These are phyloP conservation scores for Odontarrhena argentea DNA, from an alignment of 345 rosid genomes.

Conservation along the genomic window DNA sequence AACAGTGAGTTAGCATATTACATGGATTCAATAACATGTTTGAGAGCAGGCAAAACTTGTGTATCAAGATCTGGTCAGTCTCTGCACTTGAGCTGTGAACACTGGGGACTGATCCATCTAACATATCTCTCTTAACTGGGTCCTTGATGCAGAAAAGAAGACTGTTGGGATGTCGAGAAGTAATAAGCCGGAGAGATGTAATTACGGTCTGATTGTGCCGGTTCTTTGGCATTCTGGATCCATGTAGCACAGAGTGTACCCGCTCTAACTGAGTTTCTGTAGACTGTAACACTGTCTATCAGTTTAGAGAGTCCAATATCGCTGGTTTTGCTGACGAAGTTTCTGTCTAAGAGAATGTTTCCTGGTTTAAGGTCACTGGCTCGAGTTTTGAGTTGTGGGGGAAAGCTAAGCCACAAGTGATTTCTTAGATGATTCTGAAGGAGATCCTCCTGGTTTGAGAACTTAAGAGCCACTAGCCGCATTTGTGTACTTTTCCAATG, in stretches of 20 bases:
- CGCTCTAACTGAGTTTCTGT: constrained; percentile 64
- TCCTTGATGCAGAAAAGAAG: constrained; percentile 59
- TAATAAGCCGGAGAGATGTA: constrained; percentile 76
- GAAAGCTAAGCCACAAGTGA: constrained; percentile 81
- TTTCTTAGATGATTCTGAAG: constrained; percentile 75
- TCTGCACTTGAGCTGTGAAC: constrained; percentile 80
- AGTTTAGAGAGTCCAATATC: constrained; percentile 92
- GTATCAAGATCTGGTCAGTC: constrained; percentile 86
- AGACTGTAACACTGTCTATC: constrained; percentile 68
- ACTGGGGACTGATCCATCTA: constrained; percentile 62
- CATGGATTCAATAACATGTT: constrained; percentile 52
- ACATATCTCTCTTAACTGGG: constrained; percentile 59
- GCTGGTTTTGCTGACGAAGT: constrained; percentile 79
- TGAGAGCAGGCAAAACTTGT: constrained; percentile 74
- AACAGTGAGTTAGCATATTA: constrained; percentile 58
- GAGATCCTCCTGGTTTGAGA: constrained; percentile 63
- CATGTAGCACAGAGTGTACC: constrained; percentile 78
- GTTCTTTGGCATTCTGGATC: constrained; percentile 91
- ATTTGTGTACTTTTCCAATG: constrained; percentile 76
- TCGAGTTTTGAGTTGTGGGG: constrained; percentile 92
- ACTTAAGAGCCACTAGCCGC: constrained; percentile 82
- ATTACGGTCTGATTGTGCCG: constrained; percentile 83
- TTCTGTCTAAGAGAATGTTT: constrained; percentile 71
- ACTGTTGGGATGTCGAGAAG: constrained; percentile 65
- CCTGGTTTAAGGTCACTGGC: constrained; percentile 84